Percentiles rank a stretch among this genome's conserved stretches.
phyloP scores from a whole-genome alignment of 2,329 filamentous ascomycete species.

The Achaetomium macrosporum region DNA sequence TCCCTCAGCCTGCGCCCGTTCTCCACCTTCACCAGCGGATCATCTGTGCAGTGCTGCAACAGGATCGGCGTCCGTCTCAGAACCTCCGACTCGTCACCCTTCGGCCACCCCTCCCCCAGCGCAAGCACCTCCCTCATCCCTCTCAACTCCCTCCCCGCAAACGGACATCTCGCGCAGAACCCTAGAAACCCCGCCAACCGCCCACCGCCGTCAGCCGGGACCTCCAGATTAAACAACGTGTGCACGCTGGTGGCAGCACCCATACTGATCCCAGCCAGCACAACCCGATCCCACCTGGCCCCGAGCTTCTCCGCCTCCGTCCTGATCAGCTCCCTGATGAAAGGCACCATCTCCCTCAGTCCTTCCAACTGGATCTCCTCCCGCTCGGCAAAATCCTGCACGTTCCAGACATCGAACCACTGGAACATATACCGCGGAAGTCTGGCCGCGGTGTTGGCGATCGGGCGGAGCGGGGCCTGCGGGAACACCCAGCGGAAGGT shows the following conservation, averaged over 20 bases:
- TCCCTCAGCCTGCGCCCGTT: constrained; percentile 33
- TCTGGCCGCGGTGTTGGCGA: constrained; percentile 19
- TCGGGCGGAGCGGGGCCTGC: constrained; percentile 32
- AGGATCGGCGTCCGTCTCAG: constrained; percentile 40
- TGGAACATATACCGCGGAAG: constrained; percentile 23
- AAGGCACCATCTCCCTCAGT: constrained; percentile 33
- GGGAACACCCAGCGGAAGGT: constrained; percentile 47
- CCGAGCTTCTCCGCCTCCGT: constrained; percentile 33
- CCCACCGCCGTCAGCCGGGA: constrained; percentile 16
- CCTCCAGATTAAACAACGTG: constrained; percentile 32
- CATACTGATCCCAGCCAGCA: constrained; percentile 43
- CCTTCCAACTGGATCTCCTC: constrained; percentile 40
- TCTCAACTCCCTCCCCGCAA: constrained; percentile 28
- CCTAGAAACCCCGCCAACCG: constrained; percentile 34
- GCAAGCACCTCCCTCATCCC: constrained; percentile 31
- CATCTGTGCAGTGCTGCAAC: constrained; percentile 41
- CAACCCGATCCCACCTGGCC: constrained; percentile 34
- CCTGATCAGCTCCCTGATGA: constrained; percentile 30
- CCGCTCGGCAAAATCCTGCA: constrained; percentile 33
- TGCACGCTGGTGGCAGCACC: constrained; percentile 38
- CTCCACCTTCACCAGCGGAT: constrained; percentile 35
- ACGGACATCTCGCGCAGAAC: constrained; percentile 34
- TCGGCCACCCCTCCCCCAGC: constrained; percentile 22
- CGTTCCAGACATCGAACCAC: constrained; percentile 49
- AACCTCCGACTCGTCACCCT: constrained; percentile 22